Base-by-base conservation (phyloP, 805 yeast species). In the Lipomyces chichibuensis region DNA sequence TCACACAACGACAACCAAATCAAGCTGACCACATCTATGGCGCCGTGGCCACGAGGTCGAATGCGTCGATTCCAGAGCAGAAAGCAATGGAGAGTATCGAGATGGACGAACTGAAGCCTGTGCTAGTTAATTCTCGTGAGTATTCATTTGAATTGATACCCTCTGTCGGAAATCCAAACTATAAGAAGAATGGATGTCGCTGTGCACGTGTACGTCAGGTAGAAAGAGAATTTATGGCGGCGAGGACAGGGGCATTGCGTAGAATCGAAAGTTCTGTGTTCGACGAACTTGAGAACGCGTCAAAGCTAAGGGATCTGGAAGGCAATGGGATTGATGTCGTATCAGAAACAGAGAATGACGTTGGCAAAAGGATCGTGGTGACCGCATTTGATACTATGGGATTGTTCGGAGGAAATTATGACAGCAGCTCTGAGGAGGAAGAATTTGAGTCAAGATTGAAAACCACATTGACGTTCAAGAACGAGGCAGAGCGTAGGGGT, bases 181-280 rank as follows among this genome's bases (percentile, higher is more conserved):
- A 17, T 17, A 17, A 17, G 49, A 43, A 17, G 23, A 11, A n/a
- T 7, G 20, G 14, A 17, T 43, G 23, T n/a, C 7, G 49, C 39
- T 37, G 39, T 37, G 14, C 39, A 43, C 23, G 49, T 17, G 9
- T n/a, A n/a, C 13, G 13, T 6, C 49, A n/a, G 49, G 5, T 17
- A n/a, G 23, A 6, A 5, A 17, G 23, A 43, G 49, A n/a, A 43
- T 43, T 11, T 8, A 43, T 5, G 49, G 20, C 49, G 3, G 20
- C 3, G 23, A 43, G 8, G 23, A n/a, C 20, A 43, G 49, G 11
- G 6, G 20, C 49, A 43, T 17, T 52, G 14, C 29, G n/a, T 2
- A 52, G 55, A 17, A 52, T 52, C 55, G 55, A 52, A 25, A 52
- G 33, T 17, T 25, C 55, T 17, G 33, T 23, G n/a, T 52, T 52